These are phyloP conservation scores for Sugiyamaella neomexicana DNA, from an alignment of 1,139 yeast species.

Conservation along the genomic window DNA sequence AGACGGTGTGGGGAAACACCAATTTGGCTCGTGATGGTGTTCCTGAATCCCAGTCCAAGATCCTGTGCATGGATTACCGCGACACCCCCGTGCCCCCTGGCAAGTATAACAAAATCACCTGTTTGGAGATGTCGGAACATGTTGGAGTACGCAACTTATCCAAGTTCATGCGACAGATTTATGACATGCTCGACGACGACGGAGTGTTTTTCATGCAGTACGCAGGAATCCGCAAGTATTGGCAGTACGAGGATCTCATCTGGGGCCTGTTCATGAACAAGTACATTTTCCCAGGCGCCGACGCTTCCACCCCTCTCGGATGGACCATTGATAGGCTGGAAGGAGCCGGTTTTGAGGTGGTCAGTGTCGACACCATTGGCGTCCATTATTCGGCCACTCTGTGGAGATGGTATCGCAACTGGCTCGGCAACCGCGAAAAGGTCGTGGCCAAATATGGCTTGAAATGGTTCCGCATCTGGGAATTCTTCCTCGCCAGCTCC, in stretches of 20 bases:
- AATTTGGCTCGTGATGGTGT: slow-evolving; percentile 71
- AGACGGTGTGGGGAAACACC: slow-evolving; percentile 84
- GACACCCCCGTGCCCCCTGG: slow-evolving; percentile 74
- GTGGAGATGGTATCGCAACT: slow-evolving; percentile 95
- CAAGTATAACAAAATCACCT: slow-evolving; percentile 81
- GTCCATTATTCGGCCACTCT: slow-evolving; percentile 89
- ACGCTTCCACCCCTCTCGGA: slow-evolving; percentile 90
- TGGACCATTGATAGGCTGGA: slow-evolving; percentile 78
- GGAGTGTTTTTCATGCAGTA: slow-evolving; percentile 85
- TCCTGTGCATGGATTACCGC: slow-evolving; percentile 85
- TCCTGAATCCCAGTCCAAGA: slow-evolving; percentile 64
- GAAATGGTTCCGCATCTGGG: slow-evolving; percentile 95
- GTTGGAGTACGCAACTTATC: slow-evolving; percentile 88
- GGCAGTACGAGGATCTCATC: slow-evolving; percentile 93
- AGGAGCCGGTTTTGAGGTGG: slow-evolving; percentile 83
- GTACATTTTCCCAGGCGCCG: slow-evolving; percentile 97
- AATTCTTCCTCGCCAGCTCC: slow-evolving; percentile 79
- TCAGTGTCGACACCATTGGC: slow-evolving; percentile 82
- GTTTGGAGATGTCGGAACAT: slow-evolving; percentile 96
- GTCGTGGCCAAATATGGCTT: slow-evolving; percentile 79
- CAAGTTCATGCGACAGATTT: slow-evolving; percentile 73
- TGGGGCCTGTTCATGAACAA: slow-evolving; percentile 98
- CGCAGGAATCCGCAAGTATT: slow-evolving; percentile 85
- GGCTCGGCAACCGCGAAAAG: slow-evolving; percentile 81
- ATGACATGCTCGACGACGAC: slow-evolving; percentile 86